These are phyloP conservation scores for Talaromyces albobiverticillius DNA, from an alignment of 2,329 filamentous ascomycete species.

Conservation along the genomic window DNA sequence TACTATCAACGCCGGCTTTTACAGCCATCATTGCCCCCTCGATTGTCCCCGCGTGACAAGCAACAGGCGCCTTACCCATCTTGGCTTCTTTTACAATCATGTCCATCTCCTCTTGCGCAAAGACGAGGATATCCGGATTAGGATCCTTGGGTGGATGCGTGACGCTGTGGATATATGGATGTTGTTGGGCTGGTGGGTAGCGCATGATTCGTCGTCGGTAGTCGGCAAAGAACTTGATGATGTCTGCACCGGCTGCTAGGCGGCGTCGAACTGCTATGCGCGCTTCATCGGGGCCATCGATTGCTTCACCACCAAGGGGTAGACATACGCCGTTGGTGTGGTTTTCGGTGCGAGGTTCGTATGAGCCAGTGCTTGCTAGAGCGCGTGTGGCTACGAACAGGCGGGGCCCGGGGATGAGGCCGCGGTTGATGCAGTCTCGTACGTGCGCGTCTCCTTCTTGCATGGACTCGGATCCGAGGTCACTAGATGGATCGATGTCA, in stretches of 20 bases:
- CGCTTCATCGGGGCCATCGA: background rate
- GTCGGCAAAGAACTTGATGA: slow-evolving; percentile 11
- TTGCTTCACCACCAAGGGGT: background rate
- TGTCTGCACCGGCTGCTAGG: slow-evolving; percentile 7
- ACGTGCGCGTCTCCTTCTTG: slow-evolving; percentile 51
- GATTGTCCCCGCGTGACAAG: slow-evolving; percentile 43
- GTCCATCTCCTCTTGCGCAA: slow-evolving; percentile 50
- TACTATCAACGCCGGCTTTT: slow-evolving; percentile 45
- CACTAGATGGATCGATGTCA: slow-evolving; percentile 26
- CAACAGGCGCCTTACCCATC: slow-evolving; percentile 41
- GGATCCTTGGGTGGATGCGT: slow-evolving; percentile 36
- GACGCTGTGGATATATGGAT: slow-evolving; percentile 23
- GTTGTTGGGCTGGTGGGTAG: slow-evolving; percentile 12
- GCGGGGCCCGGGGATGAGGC: slow-evolving; percentile 53
- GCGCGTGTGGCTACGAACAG: slow-evolving; percentile 55
- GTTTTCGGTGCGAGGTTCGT: background rate
- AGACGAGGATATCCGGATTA: slow-evolving; percentile 45
- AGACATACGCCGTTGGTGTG: background rate
- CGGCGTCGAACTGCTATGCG: slow-evolving; percentile 8
- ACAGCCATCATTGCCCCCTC: slow-evolving; percentile 47
- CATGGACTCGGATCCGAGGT: slow-evolving; percentile 55
- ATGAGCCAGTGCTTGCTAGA: slow-evolving; percentile 1
- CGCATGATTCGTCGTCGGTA: slow-evolving; percentile 6
- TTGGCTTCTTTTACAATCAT: slow-evolving; percentile 49
- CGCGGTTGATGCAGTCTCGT: slow-evolving; percentile 54